A percentile compares a stretch with the other conserved stretches of the same genome.
Conservation (phyloP, 257 asterid genomes). For the Gentiana straminea region DNA sequence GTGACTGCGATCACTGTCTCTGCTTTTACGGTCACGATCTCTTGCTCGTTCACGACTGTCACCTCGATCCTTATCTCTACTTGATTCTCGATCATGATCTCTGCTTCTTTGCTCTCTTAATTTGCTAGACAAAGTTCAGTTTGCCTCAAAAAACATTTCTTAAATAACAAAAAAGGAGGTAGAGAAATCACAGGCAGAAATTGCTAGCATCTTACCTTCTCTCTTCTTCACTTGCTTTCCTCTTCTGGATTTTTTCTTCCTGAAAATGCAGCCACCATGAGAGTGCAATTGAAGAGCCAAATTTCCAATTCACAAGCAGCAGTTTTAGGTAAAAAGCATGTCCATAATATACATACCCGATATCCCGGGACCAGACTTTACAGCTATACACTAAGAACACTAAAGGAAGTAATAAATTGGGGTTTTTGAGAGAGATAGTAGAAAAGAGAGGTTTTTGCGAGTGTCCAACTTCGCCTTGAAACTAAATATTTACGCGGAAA, state of each 20-base stretch:
- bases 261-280: slow-evolving; percentile 29
- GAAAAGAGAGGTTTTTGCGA: too few relatives aligned
- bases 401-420: too few relatives aligned
- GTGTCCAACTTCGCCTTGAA: too few relatives aligned
- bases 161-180: not conserved
- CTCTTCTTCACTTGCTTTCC: slow-evolving; percentile 73
- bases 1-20: slow-evolving; percentile 24
- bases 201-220: slow-evolving; percentile 32
- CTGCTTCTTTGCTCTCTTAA: slow-evolving; percentile 57
- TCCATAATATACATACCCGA: not conserved
- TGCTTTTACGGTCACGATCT: slow-evolving; percentile 28
- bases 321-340: not conserved
- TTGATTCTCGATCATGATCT: slow-evolving; percentile 45
- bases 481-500: too few relatives aligned
- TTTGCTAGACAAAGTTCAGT: slow-evolving; percentile 26
- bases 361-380: too few relatives aligned
- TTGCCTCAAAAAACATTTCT: not conserved
- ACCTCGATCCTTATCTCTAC: slow-evolving; percentile 58
- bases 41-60: slow-evolving; percentile 58
- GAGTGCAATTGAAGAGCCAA: slow-evolving; percentile 11
- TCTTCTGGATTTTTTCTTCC: slow-evolving; percentile 80
- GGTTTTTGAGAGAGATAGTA: too few relatives aligned
- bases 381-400: too few relatives aligned
- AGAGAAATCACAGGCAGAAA: not conserved
- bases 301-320: slow-evolving; percentile 3